Percentiles rank a stretch among this genome's conserved stretches.
phyloP scores from a whole-genome alignment of 768 basidiomycete species.

The Rhodotorula babjevae region DNA sequence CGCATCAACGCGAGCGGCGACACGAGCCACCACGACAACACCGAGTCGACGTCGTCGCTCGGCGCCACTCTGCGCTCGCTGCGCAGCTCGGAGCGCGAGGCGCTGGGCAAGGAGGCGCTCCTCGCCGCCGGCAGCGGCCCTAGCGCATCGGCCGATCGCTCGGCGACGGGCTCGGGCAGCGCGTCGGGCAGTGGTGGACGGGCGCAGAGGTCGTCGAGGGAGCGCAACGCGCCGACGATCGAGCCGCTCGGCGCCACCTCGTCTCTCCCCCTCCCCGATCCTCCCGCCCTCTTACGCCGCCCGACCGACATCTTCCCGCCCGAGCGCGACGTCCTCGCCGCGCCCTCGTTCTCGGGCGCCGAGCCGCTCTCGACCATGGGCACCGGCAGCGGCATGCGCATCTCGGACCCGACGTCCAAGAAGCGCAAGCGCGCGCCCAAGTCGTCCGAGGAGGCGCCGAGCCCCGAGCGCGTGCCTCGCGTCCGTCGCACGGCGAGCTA shows the following conservation, averaged over 20 bases:
- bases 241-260: constrained; percentile 1
- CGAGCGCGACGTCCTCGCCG: constrained; percentile 33
- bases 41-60: constrained; percentile 18
- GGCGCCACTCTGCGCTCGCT: constrained; percentile 18
- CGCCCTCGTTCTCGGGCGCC: constrained; percentile 26
- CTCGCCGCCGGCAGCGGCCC: not conserved
- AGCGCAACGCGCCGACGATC: not conserved
- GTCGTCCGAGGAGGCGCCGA: not conserved
- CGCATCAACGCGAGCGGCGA: not conserved
- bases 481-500: not conserved
- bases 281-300: constrained; percentile 24
- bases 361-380: constrained; percentile 21
- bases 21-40: not conserved
- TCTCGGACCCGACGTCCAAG: constrained; percentile 13
- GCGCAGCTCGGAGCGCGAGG: constrained; percentile 26
- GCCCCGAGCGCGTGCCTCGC: not conserved
- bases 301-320: constrained; percentile 17
- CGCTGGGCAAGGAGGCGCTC: not conserved
- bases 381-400: constrained; percentile 29
- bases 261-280: not conserved
- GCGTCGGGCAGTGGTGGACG: constrained; percentile 1
- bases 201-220: too few relatives aligned
- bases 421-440: constrained; percentile 1
- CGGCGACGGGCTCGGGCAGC: constrained; percentile 1
- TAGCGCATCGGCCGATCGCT: not conserved